Conservation (phyloP, 2,329 filamentous ascomycete genomes). For the Claviceps sp. region DNA sequence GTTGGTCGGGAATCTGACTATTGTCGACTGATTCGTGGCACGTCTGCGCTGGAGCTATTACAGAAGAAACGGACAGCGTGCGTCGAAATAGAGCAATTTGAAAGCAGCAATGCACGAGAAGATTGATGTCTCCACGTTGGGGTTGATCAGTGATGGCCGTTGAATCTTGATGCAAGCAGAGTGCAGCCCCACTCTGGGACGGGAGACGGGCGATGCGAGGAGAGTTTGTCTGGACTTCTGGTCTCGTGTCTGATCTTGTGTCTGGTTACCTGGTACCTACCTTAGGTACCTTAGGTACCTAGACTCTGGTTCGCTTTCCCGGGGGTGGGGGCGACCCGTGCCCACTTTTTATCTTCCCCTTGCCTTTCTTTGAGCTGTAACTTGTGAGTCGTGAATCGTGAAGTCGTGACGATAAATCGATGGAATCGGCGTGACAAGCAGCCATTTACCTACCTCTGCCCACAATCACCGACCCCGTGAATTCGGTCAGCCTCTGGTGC, state of each 20-base stretch:
- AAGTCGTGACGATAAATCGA: neutral
- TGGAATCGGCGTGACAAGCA: too few relatives aligned
- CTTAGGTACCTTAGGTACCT: too few relatives aligned
- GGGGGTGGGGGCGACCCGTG: too few relatives aligned
- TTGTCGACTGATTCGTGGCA: neutral
- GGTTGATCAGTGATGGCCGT: neutral
- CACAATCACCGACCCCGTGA: too few relatives aligned
- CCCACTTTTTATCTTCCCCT: too few relatives aligned
- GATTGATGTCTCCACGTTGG: slow-evolving; percentile 1
- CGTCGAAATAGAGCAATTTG: neutral
- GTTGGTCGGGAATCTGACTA: neutral
- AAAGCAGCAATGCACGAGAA: neutral
- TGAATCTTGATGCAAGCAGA: neutral
- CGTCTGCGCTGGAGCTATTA: neutral
- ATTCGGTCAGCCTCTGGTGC: too few relatives aligned
- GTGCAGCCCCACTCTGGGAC: slow-evolving; percentile 8
- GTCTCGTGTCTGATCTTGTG: too few relatives aligned
- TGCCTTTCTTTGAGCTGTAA: neutral
- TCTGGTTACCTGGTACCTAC: too few relatives aligned
- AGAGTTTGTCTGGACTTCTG: too few relatives aligned
- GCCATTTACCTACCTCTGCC: too few relatives aligned
- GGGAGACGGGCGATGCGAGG: slow-evolving; percentile 7
- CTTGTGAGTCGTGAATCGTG: neutral
- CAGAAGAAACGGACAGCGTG: neutral
- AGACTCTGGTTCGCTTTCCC: too few relatives aligned